A percentile compares a stretch with the other conserved stretches of the same genome.
Conservation (phyloP, 495 filamentous ascomycete genomes). For the Diplogelasinospora grovesii region DNA sequence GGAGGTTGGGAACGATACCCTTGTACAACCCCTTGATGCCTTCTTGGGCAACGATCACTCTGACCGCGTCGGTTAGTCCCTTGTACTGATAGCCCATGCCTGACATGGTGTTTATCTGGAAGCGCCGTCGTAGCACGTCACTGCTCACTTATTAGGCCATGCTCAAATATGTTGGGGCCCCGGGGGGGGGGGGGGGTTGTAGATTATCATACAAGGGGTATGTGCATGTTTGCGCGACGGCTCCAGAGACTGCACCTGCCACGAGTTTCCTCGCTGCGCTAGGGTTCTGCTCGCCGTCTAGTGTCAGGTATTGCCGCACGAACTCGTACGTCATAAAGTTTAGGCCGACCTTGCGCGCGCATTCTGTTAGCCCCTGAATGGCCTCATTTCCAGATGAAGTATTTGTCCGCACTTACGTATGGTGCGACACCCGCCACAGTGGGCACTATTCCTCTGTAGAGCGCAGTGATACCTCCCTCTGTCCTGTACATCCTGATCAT, state of each 20-base stretch:
- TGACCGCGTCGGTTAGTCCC: conserved; percentile 75
- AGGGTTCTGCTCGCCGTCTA: conserved; percentile 82
- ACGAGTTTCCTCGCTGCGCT: conserved; percentile 69
- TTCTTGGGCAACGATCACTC: conserved; percentile 73
- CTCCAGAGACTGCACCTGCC: conserved; percentile 89
- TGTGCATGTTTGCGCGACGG: conserved; percentile 93
- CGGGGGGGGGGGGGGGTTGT: too few relatives aligned
- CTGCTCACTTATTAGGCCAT: conserved; percentile 38
- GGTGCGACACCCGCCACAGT: conserved; percentile 94
- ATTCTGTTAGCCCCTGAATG: conserved; percentile 21
- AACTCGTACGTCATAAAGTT: conserved; percentile 98
- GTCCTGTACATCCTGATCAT: conserved; percentile 79
- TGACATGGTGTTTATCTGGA: conserved; percentile 98
- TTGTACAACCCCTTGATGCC: conserved; percentile 71
- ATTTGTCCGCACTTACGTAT: conserved; percentile 55
- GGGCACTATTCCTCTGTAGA: conserved; percentile 89
- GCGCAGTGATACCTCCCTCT: conserved; percentile 74
- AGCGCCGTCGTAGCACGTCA: conserved; percentile 89
- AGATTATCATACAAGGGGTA: conserved; percentile 79
- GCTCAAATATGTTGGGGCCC: too few relatives aligned
- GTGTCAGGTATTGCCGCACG: conserved; percentile 75
- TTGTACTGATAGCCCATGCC: conserved; percentile 98
- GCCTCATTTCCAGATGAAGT: background rate
- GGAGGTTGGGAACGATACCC: conserved; percentile 84
- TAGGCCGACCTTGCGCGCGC: conserved; percentile 63